Conservation (phyloP, 1,284 basidiomycete species). For the Trametes pubescens region DNA sequence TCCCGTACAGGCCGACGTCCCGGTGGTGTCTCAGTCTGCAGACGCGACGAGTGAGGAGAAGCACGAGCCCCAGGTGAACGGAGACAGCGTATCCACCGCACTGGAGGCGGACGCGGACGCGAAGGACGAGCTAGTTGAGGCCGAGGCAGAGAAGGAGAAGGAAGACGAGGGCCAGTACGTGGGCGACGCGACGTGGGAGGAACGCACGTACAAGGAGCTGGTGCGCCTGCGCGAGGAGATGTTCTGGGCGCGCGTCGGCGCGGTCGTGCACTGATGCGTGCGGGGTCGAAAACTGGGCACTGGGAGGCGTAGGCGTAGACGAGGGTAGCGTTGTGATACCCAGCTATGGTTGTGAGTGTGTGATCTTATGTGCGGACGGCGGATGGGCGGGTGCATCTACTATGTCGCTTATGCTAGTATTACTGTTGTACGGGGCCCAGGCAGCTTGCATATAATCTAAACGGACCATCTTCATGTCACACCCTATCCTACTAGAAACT, state of each 20-base stretch:
- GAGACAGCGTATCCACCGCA: conserved; percentile 1
- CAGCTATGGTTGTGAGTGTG: not conserved
- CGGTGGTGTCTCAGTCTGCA: not conserved
- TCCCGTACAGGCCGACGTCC: not conserved
- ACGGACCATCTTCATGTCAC: not conserved
- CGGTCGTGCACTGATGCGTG: conserved; percentile 48
- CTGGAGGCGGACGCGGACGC: conserved; percentile 2
- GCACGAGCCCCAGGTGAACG: conserved; percentile 9
- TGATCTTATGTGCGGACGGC: not conserved
- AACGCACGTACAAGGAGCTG: conserved; percentile 88
- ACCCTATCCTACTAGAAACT: too few relatives aligned
- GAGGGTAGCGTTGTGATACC: too few relatives aligned
- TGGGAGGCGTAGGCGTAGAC: too few relatives aligned
- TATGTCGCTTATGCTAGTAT: not conserved
- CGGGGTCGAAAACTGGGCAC: too few relatives aligned
- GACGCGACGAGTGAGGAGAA: not conserved
- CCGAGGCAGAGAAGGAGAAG: conserved; percentile 23
- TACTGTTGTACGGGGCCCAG: not conserved
- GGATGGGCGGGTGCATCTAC: not conserved
- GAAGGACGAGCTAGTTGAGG: conserved; percentile 2
- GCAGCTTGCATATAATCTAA: not conserved
- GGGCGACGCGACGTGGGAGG: conserved; percentile 85
- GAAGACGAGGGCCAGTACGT: conserved; percentile 44
- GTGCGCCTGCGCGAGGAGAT: conserved; percentile 86
- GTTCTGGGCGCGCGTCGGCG: conserved; percentile 88